Conservation (phyloP, 371 early-diverging fungal species). For the Blyttiomyces sp. region DNA sequence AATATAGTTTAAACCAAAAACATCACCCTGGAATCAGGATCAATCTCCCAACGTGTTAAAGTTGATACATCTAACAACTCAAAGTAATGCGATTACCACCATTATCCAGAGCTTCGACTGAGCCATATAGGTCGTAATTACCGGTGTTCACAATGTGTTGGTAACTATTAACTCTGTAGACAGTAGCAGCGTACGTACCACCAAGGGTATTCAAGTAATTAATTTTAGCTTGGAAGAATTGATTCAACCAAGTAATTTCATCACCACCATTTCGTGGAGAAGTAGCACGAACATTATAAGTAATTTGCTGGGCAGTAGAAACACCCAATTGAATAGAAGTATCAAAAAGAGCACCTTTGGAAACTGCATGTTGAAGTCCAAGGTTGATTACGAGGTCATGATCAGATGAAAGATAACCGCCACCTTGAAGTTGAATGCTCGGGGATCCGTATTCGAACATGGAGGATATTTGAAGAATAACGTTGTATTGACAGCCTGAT, state of each 20-base stretch:
- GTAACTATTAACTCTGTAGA: neutral
- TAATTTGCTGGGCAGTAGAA: neutral
- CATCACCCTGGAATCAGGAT: too few species aligned
- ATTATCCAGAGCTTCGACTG: conserved; percentile 1
- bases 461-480: conserved; percentile 7
- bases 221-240: neutral
- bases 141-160: neutral
- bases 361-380: conserved; percentile 3
- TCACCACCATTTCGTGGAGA: conserved; percentile 3
- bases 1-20: too few species aligned
- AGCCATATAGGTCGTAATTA: neutral
- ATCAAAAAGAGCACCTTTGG: conserved; percentile 2
- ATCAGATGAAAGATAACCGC: conserved; percentile 9
- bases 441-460: conserved; percentile 8
- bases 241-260: neutral
- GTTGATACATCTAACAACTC: too few species aligned
- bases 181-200: conserved; percentile 9
- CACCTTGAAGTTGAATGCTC: neutral
- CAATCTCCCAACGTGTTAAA: too few species aligned
- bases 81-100: neutral
- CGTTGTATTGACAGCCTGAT: conserved; percentile 7
- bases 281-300: neutral
- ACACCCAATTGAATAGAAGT: conserved; percentile 3
- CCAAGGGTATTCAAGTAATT: neutral
- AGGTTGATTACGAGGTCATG: neutral